Percentiles rank a stretch among this genome's conserved stretches.
Evolutionary conservation across 768 basidiomycete species (phyloP).

Genomic region (Hemileccinum impolitum): DNA sequence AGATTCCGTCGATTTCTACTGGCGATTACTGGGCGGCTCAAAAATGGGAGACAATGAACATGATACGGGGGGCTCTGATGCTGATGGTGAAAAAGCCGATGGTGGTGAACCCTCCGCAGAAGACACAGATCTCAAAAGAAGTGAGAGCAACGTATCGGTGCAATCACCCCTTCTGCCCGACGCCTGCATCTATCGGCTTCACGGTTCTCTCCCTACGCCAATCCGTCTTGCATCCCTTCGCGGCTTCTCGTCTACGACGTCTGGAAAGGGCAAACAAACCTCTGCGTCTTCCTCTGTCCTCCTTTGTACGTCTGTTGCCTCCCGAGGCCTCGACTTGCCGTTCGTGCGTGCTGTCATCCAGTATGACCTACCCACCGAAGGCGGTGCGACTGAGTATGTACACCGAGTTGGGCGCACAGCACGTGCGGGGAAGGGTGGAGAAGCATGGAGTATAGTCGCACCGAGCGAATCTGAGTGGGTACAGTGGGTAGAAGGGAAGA

Average conservation of each 20-base stretch:
- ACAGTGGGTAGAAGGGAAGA: slow-evolving; percentile 80
- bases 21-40: slow-evolving; percentile 74
- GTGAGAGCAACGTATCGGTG: slow-evolving; percentile 46
- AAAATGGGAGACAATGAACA: slow-evolving; percentile 50
- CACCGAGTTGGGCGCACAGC: slow-evolving; percentile 97
- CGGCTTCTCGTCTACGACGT: slow-evolving; percentile 59
- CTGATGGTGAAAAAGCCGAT: slow-evolving; percentile 24
- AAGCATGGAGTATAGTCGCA: slow-evolving; percentile 90
- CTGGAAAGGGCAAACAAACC: slow-evolving; percentile 30
- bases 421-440: slow-evolving; percentile 91
- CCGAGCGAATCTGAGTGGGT: slow-evolving; percentile 91
- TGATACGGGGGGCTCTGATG: slow-evolving; percentile 22
- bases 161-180: slow-evolving; percentile 77
- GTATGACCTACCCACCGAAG: slow-evolving; percentile 96
- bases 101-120: slow-evolving; percentile 24
- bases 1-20: slow-evolving; percentile 97
- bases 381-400: slow-evolving; percentile 93
- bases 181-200: slow-evolving; percentile 81
- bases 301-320: slow-evolving; percentile 95
- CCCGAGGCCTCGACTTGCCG: slow-evolving; percentile 95
- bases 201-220: slow-evolving; percentile 84
- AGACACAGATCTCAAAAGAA: slow-evolving; percentile 25
- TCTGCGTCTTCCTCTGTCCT: slow-evolving; percentile 61
- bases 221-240: slow-evolving; percentile 81
- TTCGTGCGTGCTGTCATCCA: slow-evolving; percentile 93